phyloP scores from a whole-genome alignment of 2,329 filamentous ascomycete species.

The Aspergillus oerlinghausenensis region DNA sequence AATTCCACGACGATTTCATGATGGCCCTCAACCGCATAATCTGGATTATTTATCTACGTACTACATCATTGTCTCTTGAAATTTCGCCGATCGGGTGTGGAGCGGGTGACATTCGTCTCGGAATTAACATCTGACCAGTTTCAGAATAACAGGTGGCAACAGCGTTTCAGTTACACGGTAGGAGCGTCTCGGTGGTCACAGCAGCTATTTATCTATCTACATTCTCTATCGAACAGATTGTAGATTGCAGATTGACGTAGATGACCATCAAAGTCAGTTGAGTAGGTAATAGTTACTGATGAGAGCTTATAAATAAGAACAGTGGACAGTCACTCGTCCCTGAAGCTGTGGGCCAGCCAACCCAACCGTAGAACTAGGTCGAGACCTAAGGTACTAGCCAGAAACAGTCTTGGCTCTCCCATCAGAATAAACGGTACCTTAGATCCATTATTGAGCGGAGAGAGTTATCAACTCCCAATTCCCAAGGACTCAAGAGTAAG shows the following conservation, averaged over 20 bases:
- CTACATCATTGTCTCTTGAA: neutral
- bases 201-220: neutral
- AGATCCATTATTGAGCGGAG: neutral
- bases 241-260: neutral
- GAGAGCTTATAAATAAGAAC: neutral
- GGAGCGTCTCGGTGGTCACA: no score
- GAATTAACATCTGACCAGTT: slow-evolving; percentile 4
- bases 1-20: neutral
- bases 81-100: neutral
- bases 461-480: neutral
- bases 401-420: neutral
- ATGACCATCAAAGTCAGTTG: neutral
- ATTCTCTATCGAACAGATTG: neutral
- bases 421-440: neutral
- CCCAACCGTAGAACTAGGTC: neutral
- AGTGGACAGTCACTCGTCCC: neutral
- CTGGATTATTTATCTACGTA: neutral
- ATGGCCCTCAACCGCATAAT: neutral
- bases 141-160: slow-evolving; percentile 9
- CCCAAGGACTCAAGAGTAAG: neutral
- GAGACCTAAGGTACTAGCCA: neutral
- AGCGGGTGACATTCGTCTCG: neutral
- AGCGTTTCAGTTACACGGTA: neutral
- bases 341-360: neutral
- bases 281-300: no score